A percentile compares a stretch with the other conserved stretches of the same genome.
Evolutionary conservation across 345 rosid genomes (phyloP).

Genomic region (Stellera chamaejasme): DNA sequence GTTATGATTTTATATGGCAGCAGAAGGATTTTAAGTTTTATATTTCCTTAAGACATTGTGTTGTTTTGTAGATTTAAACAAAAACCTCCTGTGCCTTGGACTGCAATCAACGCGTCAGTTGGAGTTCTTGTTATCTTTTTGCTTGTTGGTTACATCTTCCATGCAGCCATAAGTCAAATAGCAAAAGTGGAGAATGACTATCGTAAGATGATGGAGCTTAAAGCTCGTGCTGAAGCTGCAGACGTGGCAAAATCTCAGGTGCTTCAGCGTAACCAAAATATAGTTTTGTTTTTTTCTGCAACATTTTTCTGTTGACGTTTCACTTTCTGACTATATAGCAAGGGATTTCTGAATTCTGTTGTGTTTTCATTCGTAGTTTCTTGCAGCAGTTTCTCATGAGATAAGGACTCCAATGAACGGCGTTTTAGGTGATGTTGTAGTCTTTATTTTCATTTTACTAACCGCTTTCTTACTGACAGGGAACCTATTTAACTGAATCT

Average conservation of each 20-base stretch:
- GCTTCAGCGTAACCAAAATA: slow-evolving; percentile 6
- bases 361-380: slow-evolving; percentile 50
- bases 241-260: slow-evolving; percentile 98
- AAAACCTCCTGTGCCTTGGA: slow-evolving; percentile 73
- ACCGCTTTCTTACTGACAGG: slow-evolving; percentile 2
- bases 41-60: slow-evolving; percentile 12
- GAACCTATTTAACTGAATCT: slow-evolving; percentile 8
- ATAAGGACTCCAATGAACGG: slow-evolving; percentile 97
- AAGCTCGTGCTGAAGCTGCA: slow-evolving; percentile 96
- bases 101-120: slow-evolving; percentile 50
- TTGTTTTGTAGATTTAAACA: slow-evolving; percentile 59
- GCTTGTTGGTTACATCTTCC: slow-evolving; percentile 68
- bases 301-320: neutral
- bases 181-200: slow-evolving; percentile 71
- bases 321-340: neutral
- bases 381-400: slow-evolving; percentile 98
- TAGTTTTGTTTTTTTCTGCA: neutral
- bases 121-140: slow-evolving; percentile 60
- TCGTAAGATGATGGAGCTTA: slow-evolving; percentile 69
- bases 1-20: slow-evolving; percentile 10
- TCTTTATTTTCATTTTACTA: slow-evolving; percentile 4
- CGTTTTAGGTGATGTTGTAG: slow-evolving; percentile 48
- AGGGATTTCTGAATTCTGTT: neutral
- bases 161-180: slow-evolving; percentile 67
- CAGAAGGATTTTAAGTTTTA: slow-evolving; percentile 5